Evolutionary conservation across 2,329 filamentous ascomycete genomes (phyloP).

Genomic region (Bretziella fagacearum): DNA sequence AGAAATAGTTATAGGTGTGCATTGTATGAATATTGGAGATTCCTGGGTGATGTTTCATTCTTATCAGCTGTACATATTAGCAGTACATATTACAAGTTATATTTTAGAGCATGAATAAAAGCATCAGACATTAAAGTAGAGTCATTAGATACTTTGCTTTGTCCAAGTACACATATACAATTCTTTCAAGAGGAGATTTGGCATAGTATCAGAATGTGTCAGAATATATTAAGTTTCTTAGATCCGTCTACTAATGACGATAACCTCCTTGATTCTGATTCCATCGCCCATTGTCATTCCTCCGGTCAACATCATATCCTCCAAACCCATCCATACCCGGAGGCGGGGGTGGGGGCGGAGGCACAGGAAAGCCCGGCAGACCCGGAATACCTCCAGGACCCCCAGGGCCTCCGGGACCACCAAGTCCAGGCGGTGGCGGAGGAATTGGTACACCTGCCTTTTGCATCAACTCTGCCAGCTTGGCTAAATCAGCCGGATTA

Average conservation of each 20-base stretch:
- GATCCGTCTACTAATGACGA: background rate
- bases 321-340: constrained; percentile 1
- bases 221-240: background rate
- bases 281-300: background rate
- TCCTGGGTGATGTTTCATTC: too few relatives aligned
- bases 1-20: background rate
- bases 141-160: too few relatives aligned
- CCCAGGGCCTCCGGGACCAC: constrained; percentile 21
- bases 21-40: too few relatives aligned
- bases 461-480: constrained; percentile 47
- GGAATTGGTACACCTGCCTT: constrained; percentile 46
- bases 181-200: background rate
- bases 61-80: too few relatives aligned
- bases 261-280: constrained; percentile 6
- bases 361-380: constrained; percentile 18
- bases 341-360: constrained; percentile 26
- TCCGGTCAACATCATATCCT: constrained; percentile 3
- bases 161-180: background rate
- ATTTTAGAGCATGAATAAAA: too few relatives aligned
- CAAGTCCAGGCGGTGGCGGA: constrained; percentile 32
- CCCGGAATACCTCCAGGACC: constrained; percentile 18
- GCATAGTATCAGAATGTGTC: too few relatives aligned
- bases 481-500: constrained; percentile 43
- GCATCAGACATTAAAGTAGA: too few relatives aligned
- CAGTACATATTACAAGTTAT: too few relatives aligned